Evolutionary conservation across 305 asterid species (phyloP), one percentile per base, ranked within the genome.

Genomic region (Fraxinus baroniana): DNA sequence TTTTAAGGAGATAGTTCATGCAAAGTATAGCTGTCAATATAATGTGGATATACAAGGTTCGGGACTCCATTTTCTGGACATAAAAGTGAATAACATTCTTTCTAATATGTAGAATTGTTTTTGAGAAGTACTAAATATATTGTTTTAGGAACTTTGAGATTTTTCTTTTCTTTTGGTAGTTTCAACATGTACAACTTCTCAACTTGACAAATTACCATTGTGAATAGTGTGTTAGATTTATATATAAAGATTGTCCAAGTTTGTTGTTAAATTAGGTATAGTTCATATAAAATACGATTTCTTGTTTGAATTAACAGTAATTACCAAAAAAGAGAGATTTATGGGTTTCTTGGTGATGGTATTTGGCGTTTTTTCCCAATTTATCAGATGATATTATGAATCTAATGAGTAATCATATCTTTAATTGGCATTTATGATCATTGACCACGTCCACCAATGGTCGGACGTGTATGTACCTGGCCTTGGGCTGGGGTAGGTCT

Each of bases 1-100:
- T 92, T 52, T 1, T 22, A 83, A 75, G 44, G 95, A 91, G 90
- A 85, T 93, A n/a, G 80, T 92, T 85, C 90, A 92, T 86, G 97
- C 97, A 9, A 92, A 91, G 74, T 95, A 22, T 82, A 28, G 18
- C 55, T 64, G 15, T n/a, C 37, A 22, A 62, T 64, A 39, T 71
- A 64, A 74, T 6, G 20, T 79, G 66, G 30, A 26, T 26, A 26
- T 81, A 49, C 18, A 13, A 49, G 60, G 60, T 49, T 49, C 1
- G 3, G 18, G 60, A 49, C 18, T 49, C 57, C 57, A 46, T 13
- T 46, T 46, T 46, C 57, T 0, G 57, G 18, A 46, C 18, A 49
- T 49, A 15, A 15, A 49, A 46, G 6, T 15, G 18, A 46, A 46
- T 3, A 46, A 3, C n/a, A 10, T 15, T 46, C 60, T 46, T 46